These are phyloP conservation scores for Aethionema arabicum DNA, from an alignment of 345 rosid species.

Conservation along the genomic window DNA sequence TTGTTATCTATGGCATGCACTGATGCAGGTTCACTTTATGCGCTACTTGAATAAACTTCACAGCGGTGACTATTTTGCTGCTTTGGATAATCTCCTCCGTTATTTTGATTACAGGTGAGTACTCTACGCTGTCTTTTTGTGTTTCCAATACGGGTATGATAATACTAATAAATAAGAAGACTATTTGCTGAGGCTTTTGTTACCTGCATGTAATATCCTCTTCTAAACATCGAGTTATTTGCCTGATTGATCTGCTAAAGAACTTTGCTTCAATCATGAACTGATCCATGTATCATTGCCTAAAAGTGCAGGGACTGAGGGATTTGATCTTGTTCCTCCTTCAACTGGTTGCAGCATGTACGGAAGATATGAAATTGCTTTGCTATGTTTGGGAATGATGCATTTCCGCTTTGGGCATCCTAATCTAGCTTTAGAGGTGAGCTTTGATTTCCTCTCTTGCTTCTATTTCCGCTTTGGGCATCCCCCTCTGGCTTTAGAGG, in stretches of 20 bases:
- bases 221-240: constrained; percentile 20
- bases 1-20: constrained; percentile 25
- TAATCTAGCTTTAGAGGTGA: constrained; percentile 85
- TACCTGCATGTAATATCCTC: constrained; percentile 14
- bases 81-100: constrained; percentile 86
- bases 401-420: constrained; percentile 99
- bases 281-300: constrained; percentile 45
- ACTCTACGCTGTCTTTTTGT: constrained; percentile 14
- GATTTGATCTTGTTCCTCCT: constrained; percentile 67
- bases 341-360: constrained; percentile 51
- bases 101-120: constrained; percentile 94
- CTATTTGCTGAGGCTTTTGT: constrained; percentile 15
- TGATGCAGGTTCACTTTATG: constrained; percentile 86
- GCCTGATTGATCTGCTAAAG: constrained; percentile 12
- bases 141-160: neutral
- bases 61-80: constrained; percentile 87
- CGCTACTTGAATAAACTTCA: constrained; percentile 82
- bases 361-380: constrained; percentile 82
- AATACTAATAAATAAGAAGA: neutral
- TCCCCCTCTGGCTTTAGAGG: neutral
- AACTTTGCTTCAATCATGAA: constrained; percentile 25
- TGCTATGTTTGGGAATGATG: constrained; percentile 90
- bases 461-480: constrained; percentile 7
- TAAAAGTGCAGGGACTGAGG: constrained; percentile 98
- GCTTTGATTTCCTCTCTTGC: constrained; percentile 23